A percentile compares a stretch with the other conserved stretches of the same genome.
Conservation (phyloP, 805 yeast species). For the Yarrowia osloensis region DNA sequence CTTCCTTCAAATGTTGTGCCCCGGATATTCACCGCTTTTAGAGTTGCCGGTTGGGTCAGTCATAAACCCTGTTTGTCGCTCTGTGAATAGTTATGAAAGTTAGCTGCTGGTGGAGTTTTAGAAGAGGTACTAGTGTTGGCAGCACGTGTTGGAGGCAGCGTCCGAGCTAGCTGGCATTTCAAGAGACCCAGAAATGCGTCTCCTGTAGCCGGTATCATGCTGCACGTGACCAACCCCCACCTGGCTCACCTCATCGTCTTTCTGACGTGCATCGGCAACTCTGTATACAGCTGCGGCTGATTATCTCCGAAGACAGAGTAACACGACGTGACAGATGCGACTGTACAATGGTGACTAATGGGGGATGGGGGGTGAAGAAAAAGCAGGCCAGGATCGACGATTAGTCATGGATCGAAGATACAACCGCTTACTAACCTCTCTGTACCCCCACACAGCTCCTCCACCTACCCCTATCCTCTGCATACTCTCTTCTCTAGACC, state of each 20-base stretch:
- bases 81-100: not conserved
- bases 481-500: not conserved
- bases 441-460: too few species aligned
- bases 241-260: not conserved
- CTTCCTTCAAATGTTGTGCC: not conserved
- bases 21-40: conserved; percentile 23
- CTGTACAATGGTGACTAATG: not conserved
- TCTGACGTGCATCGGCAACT: not conserved
- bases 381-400: too few species aligned
- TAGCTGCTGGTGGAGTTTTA: not conserved
- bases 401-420: too few species aligned
- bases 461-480: not conserved
- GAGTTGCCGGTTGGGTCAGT: conserved; percentile 12
- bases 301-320: not conserved
- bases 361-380: too few species aligned
- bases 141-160: too few species aligned
- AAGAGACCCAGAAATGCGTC: too few species aligned
- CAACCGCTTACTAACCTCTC: too few species aligned
- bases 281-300: not conserved
- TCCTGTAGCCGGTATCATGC: too few species aligned
- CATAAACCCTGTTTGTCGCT: not conserved
- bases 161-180: not conserved
- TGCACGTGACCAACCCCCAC: too few species aligned
- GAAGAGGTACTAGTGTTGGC: not conserved
- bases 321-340: not conserved